Evolutionary conservation across 2,329 filamentous ascomycete species (phyloP), one percentile per base, ranked within the genome.

Genomic region (Lasiodiplodia hormozganensis): DNA sequence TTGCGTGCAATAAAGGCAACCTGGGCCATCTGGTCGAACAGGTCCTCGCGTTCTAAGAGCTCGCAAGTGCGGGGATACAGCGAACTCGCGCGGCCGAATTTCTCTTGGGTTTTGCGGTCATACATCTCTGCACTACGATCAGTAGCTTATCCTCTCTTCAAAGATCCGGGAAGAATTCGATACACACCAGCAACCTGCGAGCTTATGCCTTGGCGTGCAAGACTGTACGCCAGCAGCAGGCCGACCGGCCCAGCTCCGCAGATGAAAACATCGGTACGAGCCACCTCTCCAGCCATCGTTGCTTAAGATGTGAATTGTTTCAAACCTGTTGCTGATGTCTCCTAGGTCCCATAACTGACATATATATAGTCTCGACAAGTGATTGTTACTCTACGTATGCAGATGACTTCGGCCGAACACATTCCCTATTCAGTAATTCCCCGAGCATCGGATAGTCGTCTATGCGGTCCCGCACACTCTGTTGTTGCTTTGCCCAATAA

Each of bases 21-120:
- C 36, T 60, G 38, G 11, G 36, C 56, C 56, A 60, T 60, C 31
- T 60, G 56, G 21, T 60, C 56, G 31, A 60, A 43, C 34, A 60
- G 12, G 14, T 60, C 56, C 23, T 60, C 56, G 1, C 56, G 36
- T 7, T 60, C 56, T 14, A 60, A 43, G 10, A 60, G 36, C 23
- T 60, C 56, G 1, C 43, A 23, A 4, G 56, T 43, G 12, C 56
- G 36, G 5, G 56, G 56, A 7, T 60, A 60, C n/a, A 60, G 6
- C 4, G 56, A 31, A 5, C 36, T 11, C 5, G 56, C 56, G 12
- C 56, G 56, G 21, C 56, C 56, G 38, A 43, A 38, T 1, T 43
- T 60, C 21, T 60, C 56, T 10, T 60, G 56, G 12, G 16, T 2
- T 14, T 60, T 47, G 56, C 56, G 38, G 12, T 60, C 36, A n/a